Evolutionary conservation across 1,284 basidiomycete genomes (phyloP).

Genomic region (Ustilago sp.): DNA sequence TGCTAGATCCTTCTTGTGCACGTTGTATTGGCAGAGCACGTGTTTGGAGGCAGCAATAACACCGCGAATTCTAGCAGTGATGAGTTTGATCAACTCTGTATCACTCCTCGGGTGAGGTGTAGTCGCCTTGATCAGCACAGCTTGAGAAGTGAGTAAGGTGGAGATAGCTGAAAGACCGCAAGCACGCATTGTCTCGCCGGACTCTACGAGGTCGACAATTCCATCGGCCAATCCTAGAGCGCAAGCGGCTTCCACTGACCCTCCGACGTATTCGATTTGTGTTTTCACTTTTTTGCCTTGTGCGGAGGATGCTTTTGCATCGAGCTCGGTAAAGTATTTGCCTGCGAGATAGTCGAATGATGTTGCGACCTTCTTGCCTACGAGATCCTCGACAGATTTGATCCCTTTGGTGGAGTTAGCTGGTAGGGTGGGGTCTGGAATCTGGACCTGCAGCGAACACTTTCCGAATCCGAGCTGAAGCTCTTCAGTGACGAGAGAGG

Average conservation of each 20-base stretch:
- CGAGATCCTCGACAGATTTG: slow-evolving; percentile 81
- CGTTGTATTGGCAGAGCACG: slow-evolving; percentile 92
- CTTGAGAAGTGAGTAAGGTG: slow-evolving; percentile 86
- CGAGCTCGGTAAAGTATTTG: slow-evolving; percentile 82
- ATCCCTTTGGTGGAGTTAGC: slow-evolving; percentile 71
- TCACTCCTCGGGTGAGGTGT: slow-evolving; percentile 77
- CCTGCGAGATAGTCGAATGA: slow-evolving; percentile 89
- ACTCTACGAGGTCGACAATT: slow-evolving; percentile 78
- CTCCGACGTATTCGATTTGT: slow-evolving; percentile 93
- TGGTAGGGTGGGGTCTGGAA: slow-evolving; percentile 77
- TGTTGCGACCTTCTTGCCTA: slow-evolving; percentile 92
- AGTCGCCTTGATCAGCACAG: slow-evolving; percentile 89
- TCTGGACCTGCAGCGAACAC: slow-evolving; percentile 93
- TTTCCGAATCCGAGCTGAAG: slow-evolving; percentile 92
- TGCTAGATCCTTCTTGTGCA: slow-evolving; percentile 76
- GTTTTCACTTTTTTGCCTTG: slow-evolving; percentile 72
- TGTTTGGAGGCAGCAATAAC: slow-evolving; percentile 90
- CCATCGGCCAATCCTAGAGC: slow-evolving; percentile 95
- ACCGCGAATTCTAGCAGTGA: slow-evolving; percentile 90
- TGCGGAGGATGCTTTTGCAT: slow-evolving; percentile 71
- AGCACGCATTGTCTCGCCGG: slow-evolving; percentile 99
- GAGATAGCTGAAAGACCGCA: slow-evolving; percentile 90
- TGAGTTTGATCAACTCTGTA: slow-evolving; percentile 77
- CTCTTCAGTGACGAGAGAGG: slow-evolving; percentile 78
- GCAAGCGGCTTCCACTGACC: slow-evolving; percentile 98